Evolutionary conservation across 2,329 filamentous ascomycete species (phyloP).

Genomic region (Scolecobasidium constrictum): DNA sequence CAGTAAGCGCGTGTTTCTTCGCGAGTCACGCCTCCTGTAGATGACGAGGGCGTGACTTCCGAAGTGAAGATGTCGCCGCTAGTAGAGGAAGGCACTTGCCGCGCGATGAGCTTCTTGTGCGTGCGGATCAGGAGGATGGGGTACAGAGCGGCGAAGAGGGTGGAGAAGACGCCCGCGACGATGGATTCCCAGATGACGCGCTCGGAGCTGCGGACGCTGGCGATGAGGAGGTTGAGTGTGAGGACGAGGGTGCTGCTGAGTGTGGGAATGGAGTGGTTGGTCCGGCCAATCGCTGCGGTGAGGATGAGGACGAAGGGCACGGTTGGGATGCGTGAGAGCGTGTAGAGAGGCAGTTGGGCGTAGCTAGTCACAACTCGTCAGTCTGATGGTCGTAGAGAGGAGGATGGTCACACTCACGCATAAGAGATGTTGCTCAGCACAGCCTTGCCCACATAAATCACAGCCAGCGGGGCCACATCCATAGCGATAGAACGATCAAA

Average conservation of each 20-base stretch:
- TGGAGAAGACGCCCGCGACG: conserved; percentile 41
- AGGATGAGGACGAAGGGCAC: conserved; percentile 39
- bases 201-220: conserved; percentile 32
- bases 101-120: conserved; percentile 35
- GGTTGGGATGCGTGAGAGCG: conserved; percentile 40
- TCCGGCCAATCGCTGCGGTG: conserved; percentile 34
- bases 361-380: conserved; percentile 26
- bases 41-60: background rate
- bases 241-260: conserved; percentile 40
- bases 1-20: conserved; percentile 42
- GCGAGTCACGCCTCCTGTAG: conserved; percentile 17
- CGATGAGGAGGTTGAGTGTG: conserved; percentile 40
- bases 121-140: conserved; percentile 40
- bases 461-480: conserved; percentile 36
- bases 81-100: conserved; percentile 27
- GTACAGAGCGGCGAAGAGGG: conserved; percentile 40
- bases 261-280: conserved; percentile 35
- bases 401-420: conserved; percentile 25
- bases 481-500: conserved; percentile 37
- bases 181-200: conserved; percentile 42
- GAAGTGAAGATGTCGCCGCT: conserved; percentile 30
- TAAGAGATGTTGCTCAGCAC: conserved; percentile 44
- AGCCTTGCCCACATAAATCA: conserved; percentile 40
- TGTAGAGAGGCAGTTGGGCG: conserved; percentile 40
- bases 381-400: background rate